Base-by-base conservation (phyloP, 2,329 filamentous ascomycete genomes). In the Fusarium bactridioides region DNA sequence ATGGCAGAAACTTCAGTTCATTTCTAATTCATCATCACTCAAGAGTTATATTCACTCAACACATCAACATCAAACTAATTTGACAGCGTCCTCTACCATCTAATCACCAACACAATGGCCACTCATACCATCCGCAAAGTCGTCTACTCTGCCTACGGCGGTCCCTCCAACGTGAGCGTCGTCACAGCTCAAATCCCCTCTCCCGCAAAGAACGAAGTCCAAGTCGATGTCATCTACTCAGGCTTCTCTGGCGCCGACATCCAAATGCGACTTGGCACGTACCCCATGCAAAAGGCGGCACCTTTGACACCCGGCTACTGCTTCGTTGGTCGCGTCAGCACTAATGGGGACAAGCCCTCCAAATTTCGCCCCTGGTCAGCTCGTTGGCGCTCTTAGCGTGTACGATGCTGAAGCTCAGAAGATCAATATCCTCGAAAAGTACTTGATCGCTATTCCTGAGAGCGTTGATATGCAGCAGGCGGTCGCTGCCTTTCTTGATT, bases 221-320 rank as follows among this genome's bases (percentile, higher is more conserved):
- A 85, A 56, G 79, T 86, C 64, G 81, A 83, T 55, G 82, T 86
- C 64, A 74, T 85, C 61, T 86, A 86, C 77, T 76, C 84, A 6
- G 83, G 84, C 55, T 86, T 87, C 78, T 80, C 81, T 3, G 86
- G 86, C 40, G 77, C 80, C 65, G 86, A 87, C 73, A 81, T 86
- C 75, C 82, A 83, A 69, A 87, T 87, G 86, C 83, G 85, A 27
- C 77, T 81, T 25, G 85, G 86, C 61, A 71, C 69, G n/a, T 87
- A 87, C 68, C 85, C 84, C 3, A 70, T 84, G 61, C 84, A 86
- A 70, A 82, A 74, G 58, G 77, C 79, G 16, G 82, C 85, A 1
- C 86, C 86, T 5, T 74, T 88, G 4, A 86, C 84, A 0, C 85
- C 85, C 0, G 86, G 86, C 51, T 87, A 87, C 78, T 83, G 79